Evolutionary conservation across 2,329 filamentous ascomycete genomes (phyloP).

Genomic region (Samsoniella hepiali): DNA sequence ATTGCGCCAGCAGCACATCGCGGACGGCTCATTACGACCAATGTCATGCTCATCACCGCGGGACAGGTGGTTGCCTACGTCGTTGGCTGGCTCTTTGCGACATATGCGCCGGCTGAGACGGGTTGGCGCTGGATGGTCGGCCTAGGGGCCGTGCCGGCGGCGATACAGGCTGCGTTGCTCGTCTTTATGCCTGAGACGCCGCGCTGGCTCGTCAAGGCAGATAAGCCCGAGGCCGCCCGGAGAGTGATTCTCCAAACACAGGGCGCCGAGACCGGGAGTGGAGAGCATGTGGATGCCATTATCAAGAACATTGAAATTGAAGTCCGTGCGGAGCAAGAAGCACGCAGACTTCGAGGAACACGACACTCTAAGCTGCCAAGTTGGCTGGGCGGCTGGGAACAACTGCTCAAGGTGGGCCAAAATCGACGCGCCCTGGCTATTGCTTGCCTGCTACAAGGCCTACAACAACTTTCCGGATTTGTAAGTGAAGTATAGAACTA

Average conservation of each 20-base stretch:
- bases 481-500: conserved; percentile 41
- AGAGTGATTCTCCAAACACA: conserved; percentile 64
- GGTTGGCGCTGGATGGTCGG: conserved; percentile 95
- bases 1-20: conserved; percentile 72
- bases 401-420: conserved; percentile 55
- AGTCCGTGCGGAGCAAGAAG: conserved; percentile 65
- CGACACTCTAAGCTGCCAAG: conserved; percentile 28
- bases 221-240: conserved; percentile 58
- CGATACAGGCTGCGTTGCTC: conserved; percentile 66
- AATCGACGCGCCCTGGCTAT: conserved; percentile 76
- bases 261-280: conserved; percentile 43
- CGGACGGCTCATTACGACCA: conserved; percentile 77
- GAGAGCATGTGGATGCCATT: conserved; percentile 53
- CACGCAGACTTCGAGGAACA: conserved; percentile 35
- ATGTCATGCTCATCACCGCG: conserved; percentile 77
- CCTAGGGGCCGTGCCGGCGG: conserved; percentile 72
- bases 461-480: conserved; percentile 88
- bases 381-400: conserved; percentile 48
- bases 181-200: conserved; percentile 82
- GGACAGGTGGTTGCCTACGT: conserved; percentile 89
- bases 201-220: conserved; percentile 75
- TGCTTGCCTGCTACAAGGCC: conserved; percentile 78
- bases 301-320: conserved; percentile 71
- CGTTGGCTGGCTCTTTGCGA: conserved; percentile 71
- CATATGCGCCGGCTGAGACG: conserved; percentile 45